Base-by-base conservation (phyloP, 148 eudicot genomes). In the Rhododendron kiyosumense region DNA sequence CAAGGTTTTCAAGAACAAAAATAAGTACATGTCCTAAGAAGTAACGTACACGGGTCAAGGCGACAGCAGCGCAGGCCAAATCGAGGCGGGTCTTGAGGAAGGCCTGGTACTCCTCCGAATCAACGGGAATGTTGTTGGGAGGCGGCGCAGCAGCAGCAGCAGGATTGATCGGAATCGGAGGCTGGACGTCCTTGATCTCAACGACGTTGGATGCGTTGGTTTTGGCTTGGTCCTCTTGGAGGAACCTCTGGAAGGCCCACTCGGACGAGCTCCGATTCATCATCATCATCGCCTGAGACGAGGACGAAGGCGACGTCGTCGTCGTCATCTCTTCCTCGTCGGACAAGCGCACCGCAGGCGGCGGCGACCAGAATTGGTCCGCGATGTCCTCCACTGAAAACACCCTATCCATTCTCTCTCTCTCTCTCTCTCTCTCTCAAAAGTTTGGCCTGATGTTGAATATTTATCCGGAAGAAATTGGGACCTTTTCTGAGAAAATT, bases 41-140 rank as follows among this genome's bases (percentile, higher is more conserved):
- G 41, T 4, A 43, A 88, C 46, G 4, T 84, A 96, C 99, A 92
- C 94, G 87, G 28, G 93, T 90, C 91, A 91, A 85, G 76, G 99
- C 99, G 38, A 95, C 96, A 84, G 99, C 99, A 54, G 96, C 96
- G 84, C 99, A 96, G 7, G 99, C 98, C 85, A 96, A 83, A 91
- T 94, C 88, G 81, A 96, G 96, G 5, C 91, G 92, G 54, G 88
- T 88, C 86, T 93, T 91, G 30, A 96, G 93, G 75, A 89, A 92
- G 11, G 92, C 95, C 85, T 92, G 96, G 71, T 95, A 95, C 85
- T 94, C 96, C 5, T 92, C 96, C 2, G 97, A 88, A 91, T 91
- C 96, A 22, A 85, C 83, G 5, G 92, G 86, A 52, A 92, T 71
- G 84, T 88, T 89, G 7, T 14, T 30, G 20, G 76, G 75, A 28